Conservation (phyloP, 2,329 filamentous ascomycete genomes). For the Stromatinia cepivora region DNA sequence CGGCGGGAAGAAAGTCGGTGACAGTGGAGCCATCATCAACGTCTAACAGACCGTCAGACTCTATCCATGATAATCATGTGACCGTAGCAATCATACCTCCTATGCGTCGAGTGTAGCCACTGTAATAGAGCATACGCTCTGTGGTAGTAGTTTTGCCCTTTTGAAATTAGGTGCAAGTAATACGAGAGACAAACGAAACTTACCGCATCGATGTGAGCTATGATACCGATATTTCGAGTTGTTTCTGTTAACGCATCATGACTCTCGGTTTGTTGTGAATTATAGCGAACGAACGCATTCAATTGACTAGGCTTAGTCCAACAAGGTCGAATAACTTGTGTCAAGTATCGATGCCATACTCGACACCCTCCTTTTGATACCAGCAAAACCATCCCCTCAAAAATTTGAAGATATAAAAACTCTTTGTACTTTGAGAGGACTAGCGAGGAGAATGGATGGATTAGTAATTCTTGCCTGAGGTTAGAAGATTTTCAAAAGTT, state of each 20-base stretch:
- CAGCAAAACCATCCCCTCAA: conserved; percentile 37
- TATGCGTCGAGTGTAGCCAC: conserved; percentile 81
- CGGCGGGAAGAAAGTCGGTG: conserved; percentile 92
- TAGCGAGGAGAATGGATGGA: neutral
- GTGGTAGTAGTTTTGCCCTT: conserved; percentile 96
- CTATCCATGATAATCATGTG: conserved; percentile 2
- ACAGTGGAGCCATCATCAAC: conserved; percentile 97
- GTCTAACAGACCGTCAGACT: conserved; percentile 50
- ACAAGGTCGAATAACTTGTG: conserved; percentile 14
- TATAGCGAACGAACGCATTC: conserved; percentile 26
- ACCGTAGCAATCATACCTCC: conserved; percentile 54
- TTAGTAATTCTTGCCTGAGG: conserved; percentile 20
- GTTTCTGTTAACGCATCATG: conserved; percentile 45
- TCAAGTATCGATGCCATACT: conserved; percentile 35
- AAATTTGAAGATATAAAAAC: neutral
- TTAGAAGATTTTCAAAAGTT: neutral
- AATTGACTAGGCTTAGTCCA: conserved; percentile 8
- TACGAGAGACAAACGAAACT: conserved; percentile 34
- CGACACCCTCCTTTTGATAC: conserved; percentile 32
- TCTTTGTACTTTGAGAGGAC: neutral
- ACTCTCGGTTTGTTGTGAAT: conserved; percentile 27
- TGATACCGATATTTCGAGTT: conserved; percentile 95
- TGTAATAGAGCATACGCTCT: conserved; percentile 98
- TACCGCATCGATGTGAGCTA: conserved; percentile 94
- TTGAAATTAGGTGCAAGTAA: conserved; percentile 20